These are phyloP conservation scores for Aspergillus sclerotiicarbonarius DNA, from an alignment of 495 filamentous ascomycete species.

Conservation along the genomic window DNA sequence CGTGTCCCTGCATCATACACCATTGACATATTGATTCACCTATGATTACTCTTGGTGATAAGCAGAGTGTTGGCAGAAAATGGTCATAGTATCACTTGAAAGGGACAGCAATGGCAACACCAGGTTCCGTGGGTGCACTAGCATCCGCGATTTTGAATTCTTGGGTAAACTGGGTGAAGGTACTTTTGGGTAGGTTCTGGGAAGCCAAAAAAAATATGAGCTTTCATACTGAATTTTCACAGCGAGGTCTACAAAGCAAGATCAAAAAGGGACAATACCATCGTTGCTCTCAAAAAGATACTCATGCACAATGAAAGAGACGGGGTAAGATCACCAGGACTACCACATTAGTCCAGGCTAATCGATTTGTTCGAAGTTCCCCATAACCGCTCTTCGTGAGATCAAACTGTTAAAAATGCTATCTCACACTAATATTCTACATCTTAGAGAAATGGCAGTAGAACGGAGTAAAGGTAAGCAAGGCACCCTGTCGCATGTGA, in stretches of 20 bases:
- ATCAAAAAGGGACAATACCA: conserved; percentile 65
- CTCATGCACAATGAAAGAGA: conserved; percentile 96
- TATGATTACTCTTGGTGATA: not conserved
- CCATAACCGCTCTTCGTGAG: conserved; percentile 94
- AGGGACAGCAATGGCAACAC: conserved; percentile 35
- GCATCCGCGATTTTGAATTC: conserved; percentile 83
- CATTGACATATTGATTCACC: not conserved
- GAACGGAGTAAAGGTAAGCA: conserved; percentile 65
- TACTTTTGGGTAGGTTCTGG: conserved; percentile 78
- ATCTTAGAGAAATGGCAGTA: conserved; percentile 92
- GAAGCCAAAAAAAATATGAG: too few relatives aligned
- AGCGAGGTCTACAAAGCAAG: conserved; percentile 91
- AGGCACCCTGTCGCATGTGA: not conserved
- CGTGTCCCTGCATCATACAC: not conserved
- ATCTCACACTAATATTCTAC: conserved; percentile 83
- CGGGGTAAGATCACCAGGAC: conserved; percentile 55
- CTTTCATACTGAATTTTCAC: conserved; percentile 3
- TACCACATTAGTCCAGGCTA: conserved; percentile 6
- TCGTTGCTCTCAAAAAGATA: conserved; percentile 94
- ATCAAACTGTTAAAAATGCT: conserved; percentile 97
- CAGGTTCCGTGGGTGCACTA: conserved; percentile 79
- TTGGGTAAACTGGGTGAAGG: conserved; percentile 93
- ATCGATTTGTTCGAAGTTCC: conserved; percentile 58
- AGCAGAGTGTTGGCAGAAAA: conserved; percentile 16
- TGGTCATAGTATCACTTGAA: conserved; percentile 37